Evolutionary conservation across 257 asterid genomes (phyloP), one percentile per base, ranked within the genome.

Genomic region (Ligustrum vulgare): DNA sequence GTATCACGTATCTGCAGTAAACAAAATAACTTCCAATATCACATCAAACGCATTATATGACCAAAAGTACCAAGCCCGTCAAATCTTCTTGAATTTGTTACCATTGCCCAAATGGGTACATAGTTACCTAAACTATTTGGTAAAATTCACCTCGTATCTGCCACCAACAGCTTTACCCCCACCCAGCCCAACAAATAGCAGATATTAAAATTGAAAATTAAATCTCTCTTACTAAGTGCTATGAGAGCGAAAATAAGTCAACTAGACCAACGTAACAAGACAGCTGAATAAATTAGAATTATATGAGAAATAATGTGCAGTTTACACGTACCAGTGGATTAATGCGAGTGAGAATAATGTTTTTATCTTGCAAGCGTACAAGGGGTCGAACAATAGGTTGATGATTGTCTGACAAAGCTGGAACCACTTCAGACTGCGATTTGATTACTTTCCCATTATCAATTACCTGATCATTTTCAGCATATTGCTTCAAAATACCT

Each of bases 381-480:
- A 94, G 92, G 22, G 98, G 99, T 74, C 98, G 97, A 74, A 87
- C 91, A 79, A 94, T 86, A 32, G 99, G 84, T 77, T 87, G 97
- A 82, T 92, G 97, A 79, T 78, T 72, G 72, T 85, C 97, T 4
- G 97, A 91, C 84, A 94, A 80, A 62, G 99, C 91, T 0, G 90
- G 96, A 72, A 94, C 91, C 80, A 94, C 87, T 87, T 92, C 99
- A 36, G 95, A 85, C 84, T 91, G 93, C 23, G 97, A 87, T 81
- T 86, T 94, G 82, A 92, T 80, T 77, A 85, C 87, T 88, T 89
- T 92, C 74, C 97, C 98, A 76, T 87, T 88, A 74, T 91, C 98
- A 75, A 87, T 82, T 82, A 94, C 92, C 87, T 92, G 96, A 82
- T 94, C 99, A 79, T 73, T 86, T 73, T 94, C 99, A n/a, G 94